Evolutionary conservation across 2,329 filamentous ascomycete species (phyloP).

Genomic region (Purpureocillium takamizusanense): DNA sequence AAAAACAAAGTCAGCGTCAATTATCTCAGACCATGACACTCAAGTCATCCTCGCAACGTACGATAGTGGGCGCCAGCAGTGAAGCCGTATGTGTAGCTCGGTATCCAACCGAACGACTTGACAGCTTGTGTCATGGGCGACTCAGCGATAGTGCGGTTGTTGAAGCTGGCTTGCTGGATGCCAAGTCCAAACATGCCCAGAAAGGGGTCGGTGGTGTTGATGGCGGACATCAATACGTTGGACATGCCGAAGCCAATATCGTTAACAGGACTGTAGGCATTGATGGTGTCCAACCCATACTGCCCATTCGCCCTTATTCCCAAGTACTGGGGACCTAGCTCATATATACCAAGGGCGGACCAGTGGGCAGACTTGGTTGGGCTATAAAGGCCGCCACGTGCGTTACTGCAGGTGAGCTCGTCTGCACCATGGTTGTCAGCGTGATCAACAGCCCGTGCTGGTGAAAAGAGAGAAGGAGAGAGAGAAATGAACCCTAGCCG

Average conservation of each 20-base stretch:
- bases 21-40: too few relatives aligned
- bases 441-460: too few relatives aligned
- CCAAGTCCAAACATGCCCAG: constrained; percentile 49
- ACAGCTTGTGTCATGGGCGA: constrained; percentile 48
- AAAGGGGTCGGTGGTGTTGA: constrained; percentile 48
- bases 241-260: constrained; percentile 31
- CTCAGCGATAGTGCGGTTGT: constrained; percentile 32
- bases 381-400: constrained; percentile 52
- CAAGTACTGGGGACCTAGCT: constrained; percentile 50
- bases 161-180: constrained; percentile 44
- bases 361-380: constrained; percentile 45
- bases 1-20: too few relatives aligned
- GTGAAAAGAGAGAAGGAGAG: too few relatives aligned
- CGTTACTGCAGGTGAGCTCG: constrained; percentile 42
- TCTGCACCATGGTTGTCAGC: constrained; percentile 12
- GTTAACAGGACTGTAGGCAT: constrained; percentile 27
- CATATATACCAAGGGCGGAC: constrained; percentile 49
- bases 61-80: constrained; percentile 68
- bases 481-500: background rate
- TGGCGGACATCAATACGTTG: constrained; percentile 36
- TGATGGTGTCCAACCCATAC: constrained; percentile 49
- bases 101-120: constrained; percentile 49
- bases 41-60: constrained; percentile 22
- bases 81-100: constrained; percentile 66
- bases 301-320: constrained; percentile 51